These are phyloP conservation scores for Rosa chinensis DNA, from an alignment of 306 rosid genomes.

Conservation along the genomic window DNA sequence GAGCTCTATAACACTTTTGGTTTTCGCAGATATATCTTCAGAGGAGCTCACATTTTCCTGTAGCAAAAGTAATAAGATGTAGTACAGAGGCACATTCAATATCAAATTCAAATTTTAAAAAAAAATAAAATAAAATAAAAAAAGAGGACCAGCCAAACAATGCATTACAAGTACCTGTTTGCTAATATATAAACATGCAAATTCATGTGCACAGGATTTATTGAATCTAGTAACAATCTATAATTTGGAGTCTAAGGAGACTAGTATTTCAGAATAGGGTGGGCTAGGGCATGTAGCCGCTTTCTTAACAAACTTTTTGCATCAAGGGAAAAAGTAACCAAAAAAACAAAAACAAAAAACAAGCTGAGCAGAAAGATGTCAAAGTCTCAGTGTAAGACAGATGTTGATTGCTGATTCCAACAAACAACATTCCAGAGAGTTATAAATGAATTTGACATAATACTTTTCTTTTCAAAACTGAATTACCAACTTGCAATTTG, in stretches of 20 bases:
- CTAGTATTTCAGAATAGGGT: not conserved
- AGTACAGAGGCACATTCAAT: slow-evolving; percentile 14
- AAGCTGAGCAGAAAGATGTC: not conserved
- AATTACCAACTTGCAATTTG: not conserved
- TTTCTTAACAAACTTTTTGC: not conserved
- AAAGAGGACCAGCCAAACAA: not conserved
- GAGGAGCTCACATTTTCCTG: slow-evolving; percentile 93
- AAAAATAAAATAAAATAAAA: not conserved
- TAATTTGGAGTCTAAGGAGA: not conserved
- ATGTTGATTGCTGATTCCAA: not conserved
- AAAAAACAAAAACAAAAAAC: too few species aligned
- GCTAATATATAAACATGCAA: not conserved
- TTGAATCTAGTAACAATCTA: not conserved
- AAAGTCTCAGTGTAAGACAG: not conserved
- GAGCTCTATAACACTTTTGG: slow-evolving; percentile 97
- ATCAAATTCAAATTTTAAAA: not conserved
- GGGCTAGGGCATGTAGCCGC: not conserved
- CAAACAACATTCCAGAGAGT: not conserved
- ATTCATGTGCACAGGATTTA: slow-evolving; percentile 4
- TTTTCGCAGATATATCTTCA: slow-evolving; percentile 95
- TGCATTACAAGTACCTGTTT: not conserved
- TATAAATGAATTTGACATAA: not conserved
- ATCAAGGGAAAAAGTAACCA: not conserved
- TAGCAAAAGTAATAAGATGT: slow-evolving; percentile 26
- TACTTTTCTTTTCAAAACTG: not conserved